These are phyloP conservation scores for Cicer judaicum DNA, from an alignment of 306 rosid species.

Conservation along the genomic window DNA sequence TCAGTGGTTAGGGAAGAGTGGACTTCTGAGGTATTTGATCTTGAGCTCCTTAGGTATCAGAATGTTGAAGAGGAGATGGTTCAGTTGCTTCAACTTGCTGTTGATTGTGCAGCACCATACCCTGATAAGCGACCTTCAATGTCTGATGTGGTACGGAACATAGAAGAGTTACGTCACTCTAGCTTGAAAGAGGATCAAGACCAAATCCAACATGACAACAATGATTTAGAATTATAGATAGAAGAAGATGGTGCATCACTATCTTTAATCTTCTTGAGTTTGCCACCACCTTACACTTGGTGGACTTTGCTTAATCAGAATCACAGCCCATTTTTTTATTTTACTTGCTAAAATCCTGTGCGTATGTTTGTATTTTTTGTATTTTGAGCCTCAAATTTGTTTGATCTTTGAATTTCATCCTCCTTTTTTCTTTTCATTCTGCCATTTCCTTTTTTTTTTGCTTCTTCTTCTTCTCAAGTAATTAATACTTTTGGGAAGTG, in stretches of 20 bases:
- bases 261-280: constrained; percentile 15
- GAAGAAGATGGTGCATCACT: constrained; percentile 43
- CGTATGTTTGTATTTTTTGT: constrained; percentile 43
- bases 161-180: constrained; percentile 57
- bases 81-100: constrained; percentile 68
- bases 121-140: constrained; percentile 74
- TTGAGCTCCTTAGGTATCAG: constrained; percentile 69
- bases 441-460: constrained; percentile 2
- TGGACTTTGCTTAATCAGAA: constrained; percentile 40
- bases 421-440: constrained; percentile 24
- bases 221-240: constrained; percentile 39
- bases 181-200: constrained; percentile 51
- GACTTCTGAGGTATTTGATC: constrained; percentile 75
- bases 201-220: constrained; percentile 53
- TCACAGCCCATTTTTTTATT: constrained; percentile 39
- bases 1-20: constrained; percentile 75
- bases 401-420: constrained; percentile 40
- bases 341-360: constrained; percentile 47
- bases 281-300: constrained; percentile 18
- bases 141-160: constrained; percentile 55
- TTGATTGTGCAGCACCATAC: constrained; percentile 71
- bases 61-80: constrained; percentile 77
- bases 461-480: constrained; percentile 27
- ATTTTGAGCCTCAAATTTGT: constrained; percentile 49
- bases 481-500: constrained; percentile 48